Evolutionary conservation across 2,329 filamentous ascomycete genomes (phyloP).

Genomic region (Alternaria sp.): DNA sequence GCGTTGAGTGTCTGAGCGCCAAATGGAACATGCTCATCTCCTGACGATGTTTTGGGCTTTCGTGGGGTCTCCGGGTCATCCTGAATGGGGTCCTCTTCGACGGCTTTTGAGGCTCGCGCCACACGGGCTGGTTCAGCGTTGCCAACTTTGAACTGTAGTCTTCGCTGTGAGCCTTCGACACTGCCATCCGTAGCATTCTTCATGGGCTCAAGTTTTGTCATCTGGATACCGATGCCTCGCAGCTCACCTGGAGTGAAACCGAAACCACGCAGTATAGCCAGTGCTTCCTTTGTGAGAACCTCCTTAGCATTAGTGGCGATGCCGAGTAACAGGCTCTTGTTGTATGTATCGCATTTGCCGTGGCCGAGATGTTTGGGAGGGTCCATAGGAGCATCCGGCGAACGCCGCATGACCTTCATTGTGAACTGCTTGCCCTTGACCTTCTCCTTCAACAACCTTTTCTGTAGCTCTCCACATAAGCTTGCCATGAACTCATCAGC

Average conservation of each 20-base stretch:
- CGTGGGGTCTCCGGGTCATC: conserved; percentile 56
- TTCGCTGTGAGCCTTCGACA: conserved; percentile 78
- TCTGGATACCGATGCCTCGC: conserved; percentile 89
- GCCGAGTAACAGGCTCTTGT: conserved; percentile 83
- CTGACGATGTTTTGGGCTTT: conserved; percentile 38
- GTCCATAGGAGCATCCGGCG: conserved; percentile 86
- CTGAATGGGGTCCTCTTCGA: conserved; percentile 56
- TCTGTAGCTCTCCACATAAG: conserved; percentile 83
- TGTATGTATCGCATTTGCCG: conserved; percentile 93
- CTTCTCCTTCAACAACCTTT: conserved; percentile 79
- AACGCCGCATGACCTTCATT: conserved; percentile 92
- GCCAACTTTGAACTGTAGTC: conserved; percentile 73
- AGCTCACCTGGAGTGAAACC: conserved; percentile 89
- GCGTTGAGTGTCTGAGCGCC: conserved; percentile 49
- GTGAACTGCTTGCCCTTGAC: conserved; percentile 90
- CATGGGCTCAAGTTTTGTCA: conserved; percentile 88
- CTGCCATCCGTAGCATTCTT: conserved; percentile 64
- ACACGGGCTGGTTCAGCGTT: conserved; percentile 46
- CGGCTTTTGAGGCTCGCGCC: conserved; percentile 26
- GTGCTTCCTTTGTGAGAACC: conserved; percentile 78
- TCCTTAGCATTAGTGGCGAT: conserved; percentile 81
- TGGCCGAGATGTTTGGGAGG: conserved; percentile 93
- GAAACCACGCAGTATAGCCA: conserved; percentile 83
- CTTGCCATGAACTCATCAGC: conserved; percentile 90
- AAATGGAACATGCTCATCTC: conserved; percentile 49